Evolutionary conservation across 176 grass and related monocot species (phyloP), one percentile per base, ranked within the genome.

Genomic region (Avena eriantha): DNA sequence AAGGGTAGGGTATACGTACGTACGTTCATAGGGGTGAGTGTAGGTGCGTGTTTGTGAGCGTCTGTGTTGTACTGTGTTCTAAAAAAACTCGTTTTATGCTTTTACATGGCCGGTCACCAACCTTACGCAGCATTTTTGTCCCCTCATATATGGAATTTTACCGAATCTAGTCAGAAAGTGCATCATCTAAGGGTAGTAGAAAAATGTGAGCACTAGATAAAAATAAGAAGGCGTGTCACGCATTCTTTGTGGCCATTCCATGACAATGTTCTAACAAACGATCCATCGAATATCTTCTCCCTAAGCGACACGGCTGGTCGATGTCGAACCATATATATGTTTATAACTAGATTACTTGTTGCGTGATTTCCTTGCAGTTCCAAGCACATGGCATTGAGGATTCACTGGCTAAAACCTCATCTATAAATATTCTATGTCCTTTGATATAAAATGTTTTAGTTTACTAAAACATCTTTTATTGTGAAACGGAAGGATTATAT

Each of bases 121-220:
- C 23, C 58, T 61, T 61, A 61, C 10, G 58, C 58, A 61, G n/a
- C 58, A 61, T 12, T 61, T 61, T 61, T 65, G 61, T 65, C 61
- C 22, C 60, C 24, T 65, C 31, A 0, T 4, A 31, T 65, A 16
- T 65, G 61, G 11, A 26, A 26, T 31, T 65, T 31, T 65, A 65
- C 0, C 24, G 24, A 33, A 31, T 65, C 61, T 65, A 33, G 61
- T 33, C 1, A 13, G 61, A 65, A 65, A 24, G 4, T 31, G 8
- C 59, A 65, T 65, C 13, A 65, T 12, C 61, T 15, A 31, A 5
- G 31, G 4, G 61, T 31, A 15, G 61, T 65, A 31, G 61, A 65
- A 65, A 65, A 65, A 15, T 16, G 31, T 5, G 23, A 64, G 29
- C 23, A 24, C 23, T 26, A 64, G 4, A 64, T 64, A 64, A 29